A percentile compares a stretch with the other conserved stretches of the same genome.
Evolutionary conservation across 1,284 basidiomycete species (phyloP).

Genomic region (Apiotrichum mycotoxinovorans): DNA sequence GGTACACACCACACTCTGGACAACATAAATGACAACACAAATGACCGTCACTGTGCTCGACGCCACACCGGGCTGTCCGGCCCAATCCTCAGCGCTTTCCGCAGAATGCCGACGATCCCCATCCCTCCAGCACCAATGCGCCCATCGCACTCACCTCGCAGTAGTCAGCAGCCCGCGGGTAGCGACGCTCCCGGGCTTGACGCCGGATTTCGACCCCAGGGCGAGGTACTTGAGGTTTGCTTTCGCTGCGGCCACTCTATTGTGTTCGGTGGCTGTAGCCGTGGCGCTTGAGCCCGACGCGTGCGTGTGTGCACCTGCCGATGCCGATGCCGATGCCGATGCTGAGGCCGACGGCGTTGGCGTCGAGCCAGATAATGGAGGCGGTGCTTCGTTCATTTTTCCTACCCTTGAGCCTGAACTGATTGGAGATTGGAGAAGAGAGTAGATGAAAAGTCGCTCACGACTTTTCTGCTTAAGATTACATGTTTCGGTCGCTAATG

Average conservation of each 20-base stretch:
- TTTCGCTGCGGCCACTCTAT: slow-evolving; percentile 27
- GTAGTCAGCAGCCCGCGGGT: slow-evolving; percentile 46
- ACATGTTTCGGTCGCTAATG: too few relatives aligned
- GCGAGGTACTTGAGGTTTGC: slow-evolving; percentile 46
- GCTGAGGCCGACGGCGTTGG: background rate
- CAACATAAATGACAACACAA: too few relatives aligned
- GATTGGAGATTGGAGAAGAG: background rate
- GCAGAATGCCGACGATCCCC: too few relatives aligned
- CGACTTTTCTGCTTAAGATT: too few relatives aligned
- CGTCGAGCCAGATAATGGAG: too few relatives aligned
- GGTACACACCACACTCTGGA: too few relatives aligned
- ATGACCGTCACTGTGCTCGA: too few relatives aligned
- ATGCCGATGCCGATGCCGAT: background rate
- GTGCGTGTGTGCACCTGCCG: background rate
- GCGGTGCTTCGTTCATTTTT: background rate
- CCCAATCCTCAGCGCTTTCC: too few relatives aligned
- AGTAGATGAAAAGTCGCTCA: background rate
- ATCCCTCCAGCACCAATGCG: too few relatives aligned
- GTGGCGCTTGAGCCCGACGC: background rate
- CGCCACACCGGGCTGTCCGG: too few relatives aligned
- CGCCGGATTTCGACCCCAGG: slow-evolving; percentile 35
- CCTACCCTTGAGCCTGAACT: background rate
- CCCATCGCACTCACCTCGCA: slow-evolving; percentile 29
- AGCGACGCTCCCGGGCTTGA: slow-evolving; percentile 39
- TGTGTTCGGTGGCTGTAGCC: background rate